Base-by-base conservation (phyloP, 257 asterid genomes). In the Jacaranda copaia region DNA sequence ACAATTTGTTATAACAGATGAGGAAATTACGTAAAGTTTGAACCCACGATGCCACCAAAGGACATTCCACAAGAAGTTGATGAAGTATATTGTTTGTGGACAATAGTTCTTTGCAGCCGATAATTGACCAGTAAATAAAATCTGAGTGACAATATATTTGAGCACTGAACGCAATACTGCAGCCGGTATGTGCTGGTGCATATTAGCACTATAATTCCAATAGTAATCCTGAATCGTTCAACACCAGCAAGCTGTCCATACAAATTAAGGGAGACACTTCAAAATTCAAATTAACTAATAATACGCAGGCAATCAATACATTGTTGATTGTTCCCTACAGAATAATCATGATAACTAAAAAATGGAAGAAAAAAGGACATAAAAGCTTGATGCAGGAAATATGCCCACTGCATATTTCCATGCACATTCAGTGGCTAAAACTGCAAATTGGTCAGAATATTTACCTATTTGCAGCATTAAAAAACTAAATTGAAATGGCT, bases 381-480 rank as follows among this genome's bases (percentile, higher is more conserved):
- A 3, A 14, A n/a, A 5, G 52, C 20, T 38, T 53, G 76, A 39
- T 53, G 12, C 52, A 3, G 12, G 14, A 68, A 46, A 18, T 56
- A 25, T 25, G n/a, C n/a, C n/a, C n/a, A n/a, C n/a, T n/a, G 61
- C 32, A 56, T 56, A 4, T 14, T 14, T 8, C 18, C 12, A 20
- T 43, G n/a, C 48, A 69, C 25, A 49, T 69, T 18, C 35, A 53
- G 25, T 57, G 74, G n/a, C 49, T 18, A 19, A 53, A 61, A 25
- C 20, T 73, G 4, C 49, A 49, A 62, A 35, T 46, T 48, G 61
- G 71, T 32, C 32, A 68, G 12, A 62, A 15, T 62, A 62, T 16
- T 45, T 48, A 62, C 63, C 60, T 46, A 48, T 49, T 48, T 73
- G 58, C 69, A 73, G 53, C 71, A 63, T 10, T 42, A 70, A n/a